Base-by-base conservation (phyloP, 306 rosid species). In the Vigna mungo region DNA sequence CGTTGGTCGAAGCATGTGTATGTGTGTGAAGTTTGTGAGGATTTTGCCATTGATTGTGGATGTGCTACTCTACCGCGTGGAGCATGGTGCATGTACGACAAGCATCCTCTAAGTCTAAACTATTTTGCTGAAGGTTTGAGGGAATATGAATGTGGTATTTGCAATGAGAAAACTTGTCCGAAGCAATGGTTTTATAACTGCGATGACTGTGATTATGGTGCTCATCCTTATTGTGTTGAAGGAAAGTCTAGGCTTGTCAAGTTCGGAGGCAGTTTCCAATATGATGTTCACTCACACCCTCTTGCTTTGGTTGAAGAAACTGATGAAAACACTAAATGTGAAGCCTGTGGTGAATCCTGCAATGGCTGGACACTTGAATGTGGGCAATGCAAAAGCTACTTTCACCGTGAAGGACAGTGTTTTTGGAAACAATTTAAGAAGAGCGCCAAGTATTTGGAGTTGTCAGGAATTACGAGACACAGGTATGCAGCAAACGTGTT, bases 1-100 rank as follows among this genome's bases (percentile, higher is more conserved):
- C 9, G 43, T 16, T 3, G 48, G 54, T 71, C 83, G 5, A 79
- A 71, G 16, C 58, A 61, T 27, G 67, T 72, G 7, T 37, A 9
- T 8, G 73, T 71, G 4, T 79, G 78, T 52, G 59, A 62, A 16
- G 83, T 71, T 71, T 79, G 83, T 51, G 78, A 71, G 1, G 77
- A 71, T 18, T 79, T 71, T 71, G 78, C 72, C 25, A 51, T 79
- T 23, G 83, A 79, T 51, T 36, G 55, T 51, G 53, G 78, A 17
- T 79, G 78, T 51, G 83, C 71, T 49, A 23, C 30, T 39, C 64
- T 79, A 0, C 83, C 72, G 46, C 8, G 66, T 16, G 71, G 14
- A 66, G 65, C 25, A 27, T 79, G 72, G 83, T 64, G 61, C 48
- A 0, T 32, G 47, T 60, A 37, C 37, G 83, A 71, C 52, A 79